Evolutionary conservation across 129 eudicot species (phyloP), one percentile per base, ranked within the genome.

Genomic region (Arctium minus): DNA sequence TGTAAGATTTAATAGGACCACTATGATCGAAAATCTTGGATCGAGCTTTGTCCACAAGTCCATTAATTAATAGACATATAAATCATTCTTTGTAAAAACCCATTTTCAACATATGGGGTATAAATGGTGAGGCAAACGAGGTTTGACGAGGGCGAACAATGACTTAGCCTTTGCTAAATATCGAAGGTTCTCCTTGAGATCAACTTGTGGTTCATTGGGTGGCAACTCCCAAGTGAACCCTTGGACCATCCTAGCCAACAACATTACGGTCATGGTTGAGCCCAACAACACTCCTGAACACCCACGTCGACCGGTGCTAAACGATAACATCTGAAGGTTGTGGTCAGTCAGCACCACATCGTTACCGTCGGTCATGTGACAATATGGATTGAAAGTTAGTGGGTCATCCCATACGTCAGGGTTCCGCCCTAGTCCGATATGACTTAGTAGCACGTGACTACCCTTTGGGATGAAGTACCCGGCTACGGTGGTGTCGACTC

Each of bases 401-500:
- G 88, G 79, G 3, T 85, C 79, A 0, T 80, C 79, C 82, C 88
- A 85, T 0, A 79, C 75, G 4, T 35, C 12, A 3, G 84, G 69
- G 39, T 79, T 85, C 6, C 78, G 67, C 4, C 87, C 87, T 11
- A 84, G 76, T 17, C 83, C 87, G 0, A 44, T 8, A 5, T 80
- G 83, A 27, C 87, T 79, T 3, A 85, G 31, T 32, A 85, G 38
- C 44, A 80, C 39, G 2, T 75, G 88, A 33, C 88, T 85, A 4
- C 88, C 88, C 22, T 80, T 33, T 6, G 88, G 88, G 46, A 85
- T 85, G 67, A 80, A 80, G 37, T 75, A 85, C 17, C 79, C 82
- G 1, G 32, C 64, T 2, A 85, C 75, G 0, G 72, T 76, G 4
- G 85, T 68, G 40, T 80, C 88, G 0, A 4, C 27, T 0, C 11